Percentiles rank a stretch among this genome's conserved stretches.
Conservation (phyloP, 768 basidiomycete genomes). For the Serendipita sp. region DNA sequence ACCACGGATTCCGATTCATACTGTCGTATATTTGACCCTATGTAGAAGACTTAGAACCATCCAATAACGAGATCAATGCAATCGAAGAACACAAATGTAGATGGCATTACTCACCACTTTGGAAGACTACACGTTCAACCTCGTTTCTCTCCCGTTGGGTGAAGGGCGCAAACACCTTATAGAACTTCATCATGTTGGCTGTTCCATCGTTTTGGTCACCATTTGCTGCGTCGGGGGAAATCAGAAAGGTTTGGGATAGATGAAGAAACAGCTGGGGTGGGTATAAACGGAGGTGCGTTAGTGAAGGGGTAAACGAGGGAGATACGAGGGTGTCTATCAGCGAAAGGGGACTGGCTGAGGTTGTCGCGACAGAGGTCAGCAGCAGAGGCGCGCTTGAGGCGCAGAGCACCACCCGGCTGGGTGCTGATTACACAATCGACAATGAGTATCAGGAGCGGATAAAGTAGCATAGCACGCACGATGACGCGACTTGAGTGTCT, state of each 20-base stretch:
- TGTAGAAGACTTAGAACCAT: too few relatives aligned
- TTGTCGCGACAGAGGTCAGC: neutral
- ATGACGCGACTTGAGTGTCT: neutral
- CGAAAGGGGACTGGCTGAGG: slow-evolving; percentile 26
- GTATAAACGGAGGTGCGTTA: slow-evolving; percentile 51
- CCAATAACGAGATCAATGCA: neutral
- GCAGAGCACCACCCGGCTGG: neutral
- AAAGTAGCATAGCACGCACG: neutral
- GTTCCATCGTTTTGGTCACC: too few relatives aligned
- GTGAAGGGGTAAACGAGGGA: slow-evolving; percentile 46
- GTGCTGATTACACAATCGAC: neutral
- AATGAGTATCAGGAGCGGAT: neutral
- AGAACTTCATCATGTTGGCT: slow-evolving; percentile 54
- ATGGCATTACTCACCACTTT: slow-evolving; percentile 30
- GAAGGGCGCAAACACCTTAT: slow-evolving; percentile 58
- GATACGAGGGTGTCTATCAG: slow-evolving; percentile 42
- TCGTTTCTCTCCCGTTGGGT: slow-evolving; percentile 41
- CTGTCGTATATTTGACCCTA: neutral
- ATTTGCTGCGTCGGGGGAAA: slow-evolving; percentile 31
- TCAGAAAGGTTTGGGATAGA: slow-evolving; percentile 56
- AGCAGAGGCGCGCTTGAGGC: neutral
- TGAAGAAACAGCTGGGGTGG: slow-evolving; percentile 53
- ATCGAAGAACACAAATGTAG: slow-evolving; percentile 18
- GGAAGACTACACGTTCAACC: slow-evolving; percentile 44
- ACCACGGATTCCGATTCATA: slow-evolving; percentile 40